Evolutionary conservation across 345 rosid genomes (phyloP).

Genomic region (Citrus sp.): DNA sequence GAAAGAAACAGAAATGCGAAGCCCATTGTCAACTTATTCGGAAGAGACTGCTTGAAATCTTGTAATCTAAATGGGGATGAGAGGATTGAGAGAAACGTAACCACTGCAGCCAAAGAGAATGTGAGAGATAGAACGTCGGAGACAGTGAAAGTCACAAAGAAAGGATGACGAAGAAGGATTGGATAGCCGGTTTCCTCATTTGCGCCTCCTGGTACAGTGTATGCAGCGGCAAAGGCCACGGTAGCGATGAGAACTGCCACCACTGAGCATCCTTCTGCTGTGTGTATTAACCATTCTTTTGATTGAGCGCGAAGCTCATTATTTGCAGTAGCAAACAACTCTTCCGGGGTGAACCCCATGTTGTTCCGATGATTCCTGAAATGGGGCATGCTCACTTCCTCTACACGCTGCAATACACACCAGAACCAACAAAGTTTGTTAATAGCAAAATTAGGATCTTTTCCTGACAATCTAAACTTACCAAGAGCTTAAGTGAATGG

Average conservation of each 20-base stretch:
- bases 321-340: neutral
- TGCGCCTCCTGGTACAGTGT: conserved; percentile 25
- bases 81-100: conserved; percentile 23
- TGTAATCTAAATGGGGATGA: conserved; percentile 12
- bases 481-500: neutral
- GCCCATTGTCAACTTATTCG: neutral
- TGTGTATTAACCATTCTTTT: conserved; percentile 8
- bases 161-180: conserved; percentile 8
- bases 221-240: conserved; percentile 27
- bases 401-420: conserved; percentile 8
- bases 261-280: conserved; percentile 17
- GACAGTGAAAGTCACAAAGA: conserved; percentile 13
- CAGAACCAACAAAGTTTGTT: neutral
- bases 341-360: conserved; percentile 2
- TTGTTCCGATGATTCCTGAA: conserved; percentile 7
- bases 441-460: neutral
- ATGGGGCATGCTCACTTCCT: neutral
- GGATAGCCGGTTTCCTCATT: conserved; percentile 17
- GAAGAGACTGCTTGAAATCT: conserved; percentile 10
- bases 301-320: conserved; percentile 4
- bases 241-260: conserved; percentile 25
- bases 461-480: neutral
- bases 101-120: conserved; percentile 12
- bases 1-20: conserved; percentile 6
- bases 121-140: conserved; percentile 20